These are phyloP conservation scores for Sporothrix humicola DNA, from an alignment of 2,329 filamentous ascomycete genomes.

Conservation along the genomic window DNA sequence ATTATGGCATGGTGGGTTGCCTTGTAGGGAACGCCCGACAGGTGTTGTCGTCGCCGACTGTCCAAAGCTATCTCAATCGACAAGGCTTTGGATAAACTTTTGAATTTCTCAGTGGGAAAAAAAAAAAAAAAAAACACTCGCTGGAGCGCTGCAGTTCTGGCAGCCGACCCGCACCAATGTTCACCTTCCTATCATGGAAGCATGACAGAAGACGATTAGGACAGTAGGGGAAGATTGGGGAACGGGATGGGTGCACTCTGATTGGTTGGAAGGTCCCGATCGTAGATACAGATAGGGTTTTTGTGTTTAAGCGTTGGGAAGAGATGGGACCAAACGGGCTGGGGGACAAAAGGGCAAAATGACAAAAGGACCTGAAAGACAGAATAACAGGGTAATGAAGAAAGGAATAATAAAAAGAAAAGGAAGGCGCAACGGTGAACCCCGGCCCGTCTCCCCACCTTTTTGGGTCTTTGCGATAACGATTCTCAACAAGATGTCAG, in stretches of 20 bases:
- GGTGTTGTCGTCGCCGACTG: neutral
- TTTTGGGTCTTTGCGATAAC: conserved; percentile 3
- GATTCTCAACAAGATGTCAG: neutral
- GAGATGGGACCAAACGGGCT: no score
- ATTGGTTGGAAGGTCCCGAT: conserved; percentile 8
- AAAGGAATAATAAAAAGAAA: neutral
- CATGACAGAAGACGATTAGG: neutral
- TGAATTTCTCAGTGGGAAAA: neutral
- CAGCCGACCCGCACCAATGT: conserved; percentile 17
- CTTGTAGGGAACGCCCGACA: conserved; percentile 1
- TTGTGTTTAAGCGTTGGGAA: neutral
- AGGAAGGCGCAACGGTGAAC: conserved; percentile 10
- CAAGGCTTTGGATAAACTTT: neutral
- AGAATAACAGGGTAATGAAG: neutral
- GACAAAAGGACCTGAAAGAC: no score
- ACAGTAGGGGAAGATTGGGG: neutral
- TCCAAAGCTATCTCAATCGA: neutral
- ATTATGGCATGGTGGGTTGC: neutral
- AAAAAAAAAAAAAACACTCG: no score
- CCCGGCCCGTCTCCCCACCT: neutral
- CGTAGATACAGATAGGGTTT: conserved; percentile 17
- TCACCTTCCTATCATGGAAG: conserved; percentile 31
- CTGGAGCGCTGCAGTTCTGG: neutral
- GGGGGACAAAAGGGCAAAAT: no score
- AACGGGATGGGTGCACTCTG: neutral